Conservation (phyloP, 2,329 filamentous ascomycete species). For the Penicillium aurantiogriseum region DNA sequence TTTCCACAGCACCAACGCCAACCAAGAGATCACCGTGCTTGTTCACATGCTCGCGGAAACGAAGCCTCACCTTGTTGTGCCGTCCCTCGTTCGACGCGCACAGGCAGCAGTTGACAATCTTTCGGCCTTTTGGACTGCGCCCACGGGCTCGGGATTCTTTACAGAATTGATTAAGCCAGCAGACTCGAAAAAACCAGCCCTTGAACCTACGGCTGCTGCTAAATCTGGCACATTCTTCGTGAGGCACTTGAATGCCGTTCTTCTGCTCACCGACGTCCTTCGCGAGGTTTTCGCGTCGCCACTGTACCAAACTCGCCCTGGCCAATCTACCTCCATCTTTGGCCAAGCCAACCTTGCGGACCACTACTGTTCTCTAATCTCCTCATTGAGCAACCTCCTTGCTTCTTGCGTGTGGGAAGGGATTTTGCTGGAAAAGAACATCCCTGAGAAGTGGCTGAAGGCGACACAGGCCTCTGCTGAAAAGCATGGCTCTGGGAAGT, state of each 20-base stretch:
- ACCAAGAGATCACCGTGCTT: conserved; percentile 69
- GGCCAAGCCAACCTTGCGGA: conserved; percentile 79
- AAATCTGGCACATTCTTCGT: conserved; percentile 70
- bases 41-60: conserved; percentile 76
- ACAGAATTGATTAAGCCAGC: conserved; percentile 55
- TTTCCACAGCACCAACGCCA: conserved; percentile 65
- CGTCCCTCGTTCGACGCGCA: conserved; percentile 73
- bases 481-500: conserved; percentile 40
- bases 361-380: conserved; percentile 72
- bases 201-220: conserved; percentile 38
- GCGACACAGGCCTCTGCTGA: conserved; percentile 44
- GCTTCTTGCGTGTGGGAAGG: conserved; percentile 83
- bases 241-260: conserved; percentile 74
- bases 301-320: conserved; percentile 63
- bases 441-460: conserved; percentile 62
- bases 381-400: conserved; percentile 73
- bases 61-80: conserved; percentile 76
- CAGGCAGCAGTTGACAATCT: conserved; percentile 68
- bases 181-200: conserved; percentile 19
- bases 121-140: conserved; percentile 61
- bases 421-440: conserved; percentile 67
- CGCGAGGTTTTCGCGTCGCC: conserved; percentile 68
- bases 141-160: conserved; percentile 64
- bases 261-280: conserved; percentile 73
- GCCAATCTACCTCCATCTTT: conserved; percentile 62